Conservation (phyloP, 495 filamentous ascomycete species). For the Podospora fimiseda region DNA sequence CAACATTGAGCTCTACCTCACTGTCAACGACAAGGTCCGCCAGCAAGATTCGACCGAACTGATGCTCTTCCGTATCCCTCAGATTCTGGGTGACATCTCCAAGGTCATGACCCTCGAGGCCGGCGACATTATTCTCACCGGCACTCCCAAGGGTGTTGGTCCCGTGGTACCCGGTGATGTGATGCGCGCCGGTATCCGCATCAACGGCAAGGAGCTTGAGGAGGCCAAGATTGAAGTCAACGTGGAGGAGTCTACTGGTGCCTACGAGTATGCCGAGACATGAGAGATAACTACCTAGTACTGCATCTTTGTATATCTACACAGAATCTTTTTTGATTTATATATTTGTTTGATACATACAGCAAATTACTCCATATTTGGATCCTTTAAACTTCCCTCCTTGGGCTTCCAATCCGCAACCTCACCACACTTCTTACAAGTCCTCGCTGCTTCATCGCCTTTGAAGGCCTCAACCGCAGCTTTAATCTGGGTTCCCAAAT, state of each 20-base stretch:
- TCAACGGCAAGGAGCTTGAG: conserved; percentile 76
- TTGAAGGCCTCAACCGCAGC: conserved; percentile 81
- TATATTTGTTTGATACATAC: too few relatives aligned
- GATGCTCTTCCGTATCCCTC: conserved; percentile 89
- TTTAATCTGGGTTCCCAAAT: conserved; percentile 97
- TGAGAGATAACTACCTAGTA: conserved; percentile 33
- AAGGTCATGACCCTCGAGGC: conserved; percentile 89
- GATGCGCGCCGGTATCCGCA: conserved; percentile 76
- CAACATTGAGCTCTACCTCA: conserved; percentile 74
- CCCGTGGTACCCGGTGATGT: conserved; percentile 78
- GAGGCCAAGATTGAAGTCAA: conserved; percentile 79
- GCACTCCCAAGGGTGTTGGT: conserved; percentile 95
- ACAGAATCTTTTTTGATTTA: not conserved
- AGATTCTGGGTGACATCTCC: conserved; percentile 81
- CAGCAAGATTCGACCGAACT: conserved; percentile 83
- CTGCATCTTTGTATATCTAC: too few relatives aligned
- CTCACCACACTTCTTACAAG: conserved; percentile 70
- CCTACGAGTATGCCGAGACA: conserved; percentile 57
- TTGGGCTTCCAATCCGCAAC: conserved; percentile 54
- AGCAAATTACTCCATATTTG: conserved; percentile 42
- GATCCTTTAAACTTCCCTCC: conserved; percentile 44
- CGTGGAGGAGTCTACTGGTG: conserved; percentile 59
- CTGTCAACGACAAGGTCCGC: conserved; percentile 63
- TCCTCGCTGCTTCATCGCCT: conserved; percentile 61
- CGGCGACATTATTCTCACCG: conserved; percentile 89